phyloP scores from a whole-genome alignment of 805 yeast species.

The Lipomyces kockii region DNA sequence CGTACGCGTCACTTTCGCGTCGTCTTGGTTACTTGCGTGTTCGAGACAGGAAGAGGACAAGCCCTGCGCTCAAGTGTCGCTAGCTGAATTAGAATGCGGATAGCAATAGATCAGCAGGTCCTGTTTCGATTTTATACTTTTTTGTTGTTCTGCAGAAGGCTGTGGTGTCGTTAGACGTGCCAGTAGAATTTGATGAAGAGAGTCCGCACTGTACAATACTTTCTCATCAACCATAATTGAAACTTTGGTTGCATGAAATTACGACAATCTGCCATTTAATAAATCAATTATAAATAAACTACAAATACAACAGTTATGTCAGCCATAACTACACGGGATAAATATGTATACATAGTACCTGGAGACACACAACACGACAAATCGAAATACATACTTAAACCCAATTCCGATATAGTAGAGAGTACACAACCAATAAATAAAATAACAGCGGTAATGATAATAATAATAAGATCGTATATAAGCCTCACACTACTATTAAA shows the following conservation, averaged over 20 bases:
- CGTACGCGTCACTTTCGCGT: too few species aligned
- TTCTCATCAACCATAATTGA: too few species aligned
- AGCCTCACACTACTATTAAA: constrained; percentile 8
- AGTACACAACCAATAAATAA: constrained; percentile 9
- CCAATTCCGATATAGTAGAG: constrained; percentile 15
- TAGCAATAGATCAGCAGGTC: too few species aligned
- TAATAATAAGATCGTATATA: background rate
- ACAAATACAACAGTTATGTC: constrained; percentile 7
- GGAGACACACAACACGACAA: constrained; percentile 3
- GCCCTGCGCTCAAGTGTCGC: too few species aligned
- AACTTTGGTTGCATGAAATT: background rate
- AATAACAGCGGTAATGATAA: constrained; percentile 7
- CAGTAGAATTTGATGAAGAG: too few species aligned
- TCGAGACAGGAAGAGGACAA: too few species aligned
- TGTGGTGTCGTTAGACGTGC: too few species aligned
- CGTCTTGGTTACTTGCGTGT: too few species aligned
- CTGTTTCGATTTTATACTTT: too few species aligned
- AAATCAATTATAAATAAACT: constrained; percentile 6
- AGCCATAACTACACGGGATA: constrained; percentile 7
- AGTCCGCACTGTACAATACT: too few species aligned
- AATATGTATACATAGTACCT: constrained; percentile 1
- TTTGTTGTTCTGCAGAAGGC: too few species aligned
- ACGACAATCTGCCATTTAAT: background rate
- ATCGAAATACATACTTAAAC: constrained; percentile 4
- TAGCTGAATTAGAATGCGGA: too few species aligned